phyloP scores from a whole-genome alignment of 768 basidiomycete species.

The Holtermanniella nyarrowii region DNA sequence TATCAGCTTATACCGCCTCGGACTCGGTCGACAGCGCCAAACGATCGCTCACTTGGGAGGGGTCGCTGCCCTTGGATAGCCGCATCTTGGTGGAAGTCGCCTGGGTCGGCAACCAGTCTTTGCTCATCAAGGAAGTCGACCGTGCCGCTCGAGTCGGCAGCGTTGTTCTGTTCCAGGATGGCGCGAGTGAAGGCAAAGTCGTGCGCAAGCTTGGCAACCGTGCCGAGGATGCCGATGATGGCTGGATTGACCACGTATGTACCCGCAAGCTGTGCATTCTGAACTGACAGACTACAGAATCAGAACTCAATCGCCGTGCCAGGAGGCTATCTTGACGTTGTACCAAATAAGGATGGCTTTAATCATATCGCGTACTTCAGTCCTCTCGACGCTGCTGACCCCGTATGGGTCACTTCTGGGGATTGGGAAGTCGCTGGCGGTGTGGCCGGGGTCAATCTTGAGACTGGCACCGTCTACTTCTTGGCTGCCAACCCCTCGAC shows the following conservation, averaged over 20 bases:
- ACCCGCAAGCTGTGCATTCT: constrained; percentile 36
- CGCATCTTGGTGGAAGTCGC: constrained; percentile 70
- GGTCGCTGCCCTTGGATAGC: constrained; percentile 50
- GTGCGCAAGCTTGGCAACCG: constrained; percentile 67
- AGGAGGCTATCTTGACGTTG: constrained; percentile 75
- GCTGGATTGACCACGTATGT: constrained; percentile 85
- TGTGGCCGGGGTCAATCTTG: constrained; percentile 61
- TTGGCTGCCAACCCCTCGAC: constrained; percentile 71
- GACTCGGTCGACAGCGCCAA: constrained; percentile 15
- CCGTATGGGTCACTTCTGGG: constrained; percentile 75
- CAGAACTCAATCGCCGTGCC: constrained; percentile 31
- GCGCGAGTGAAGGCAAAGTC: constrained; percentile 47
- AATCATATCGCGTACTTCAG: constrained; percentile 89
- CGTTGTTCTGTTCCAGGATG: constrained; percentile 62
- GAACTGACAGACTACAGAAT: constrained; percentile 42
- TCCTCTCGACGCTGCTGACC: constrained; percentile 57
- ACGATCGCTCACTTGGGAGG: constrained; percentile 48
- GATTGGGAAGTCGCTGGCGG: constrained; percentile 77
- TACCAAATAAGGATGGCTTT: constrained; percentile 70
- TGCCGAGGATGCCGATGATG: constrained; percentile 80
- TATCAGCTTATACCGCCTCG: constrained; percentile 47
- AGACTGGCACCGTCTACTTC: constrained; percentile 73
- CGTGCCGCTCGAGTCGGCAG: constrained; percentile 69
- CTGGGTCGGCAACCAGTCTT: constrained; percentile 67
- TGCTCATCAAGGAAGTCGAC: constrained; percentile 80